Percentiles rank a stretch among this genome's conserved stretches.
phyloP scores from a whole-genome alignment of 2,329 filamentous ascomycete genomes.

The Diaporthe sp. region DNA sequence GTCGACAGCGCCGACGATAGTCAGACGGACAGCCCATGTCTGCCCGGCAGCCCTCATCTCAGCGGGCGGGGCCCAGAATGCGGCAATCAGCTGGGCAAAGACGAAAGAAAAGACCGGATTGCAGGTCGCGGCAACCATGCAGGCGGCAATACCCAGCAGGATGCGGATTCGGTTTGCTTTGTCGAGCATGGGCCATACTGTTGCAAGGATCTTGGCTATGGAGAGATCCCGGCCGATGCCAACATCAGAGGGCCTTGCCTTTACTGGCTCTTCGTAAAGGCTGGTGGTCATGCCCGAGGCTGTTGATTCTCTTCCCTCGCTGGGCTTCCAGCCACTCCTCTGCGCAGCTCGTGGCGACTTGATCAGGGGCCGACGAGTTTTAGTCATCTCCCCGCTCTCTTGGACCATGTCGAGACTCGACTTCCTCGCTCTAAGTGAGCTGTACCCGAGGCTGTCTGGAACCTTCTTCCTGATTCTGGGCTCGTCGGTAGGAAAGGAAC shows the following conservation, averaged over 20 bases:
- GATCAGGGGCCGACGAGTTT: conserved; percentile 13
- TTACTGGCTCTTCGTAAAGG: not conserved
- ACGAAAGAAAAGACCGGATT: conserved; percentile 83
- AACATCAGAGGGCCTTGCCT: not conserved
- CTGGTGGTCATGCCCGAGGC: not conserved
- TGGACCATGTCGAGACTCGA: conserved; percentile 36
- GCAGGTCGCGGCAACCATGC: conserved; percentile 73
- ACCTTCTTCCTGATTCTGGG: not conserved
- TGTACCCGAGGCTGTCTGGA: not conserved
- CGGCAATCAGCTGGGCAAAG: conserved; percentile 78
- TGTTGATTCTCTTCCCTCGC: not conserved
- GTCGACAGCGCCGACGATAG: conserved; percentile 77
- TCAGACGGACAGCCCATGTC: conserved; percentile 77
- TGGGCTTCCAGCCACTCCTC: not conserved
- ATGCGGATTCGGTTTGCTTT: conserved; percentile 65
- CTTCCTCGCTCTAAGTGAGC: not conserved
- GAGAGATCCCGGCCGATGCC: conserved; percentile 43
- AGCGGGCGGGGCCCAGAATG: conserved; percentile 69
- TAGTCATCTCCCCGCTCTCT: conserved; percentile 34
- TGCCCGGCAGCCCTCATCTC: conserved; percentile 63
- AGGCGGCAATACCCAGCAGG: conserved; percentile 70
- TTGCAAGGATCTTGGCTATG: conserved; percentile 70
- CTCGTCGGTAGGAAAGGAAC: not conserved
- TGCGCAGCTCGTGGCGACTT: not conserved
- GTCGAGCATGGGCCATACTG: conserved; percentile 77